phyloP scores from a whole-genome alignment of 805 yeast species.

The Yarrowia divulgata region DNA sequence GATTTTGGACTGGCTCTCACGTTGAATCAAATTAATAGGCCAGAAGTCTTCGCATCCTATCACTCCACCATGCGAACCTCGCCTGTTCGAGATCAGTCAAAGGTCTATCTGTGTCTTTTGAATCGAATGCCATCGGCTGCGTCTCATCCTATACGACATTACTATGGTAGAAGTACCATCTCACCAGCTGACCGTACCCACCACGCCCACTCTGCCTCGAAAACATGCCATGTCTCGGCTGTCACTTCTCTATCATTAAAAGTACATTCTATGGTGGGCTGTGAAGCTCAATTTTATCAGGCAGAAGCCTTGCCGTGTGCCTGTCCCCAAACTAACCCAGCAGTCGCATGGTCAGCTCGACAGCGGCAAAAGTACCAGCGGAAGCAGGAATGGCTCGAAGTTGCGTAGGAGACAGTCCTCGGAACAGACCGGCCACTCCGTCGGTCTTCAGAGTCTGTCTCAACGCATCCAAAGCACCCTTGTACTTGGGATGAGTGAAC shows the following conservation, averaged over 20 bases:
- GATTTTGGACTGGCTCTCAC: too few species aligned
- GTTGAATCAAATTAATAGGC: too few species aligned
- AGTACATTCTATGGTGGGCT: constrained; percentile 9
- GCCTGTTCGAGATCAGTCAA: too few species aligned
- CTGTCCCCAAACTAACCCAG: constrained; percentile 44
- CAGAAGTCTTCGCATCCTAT: too few species aligned
- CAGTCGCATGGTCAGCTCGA: constrained; percentile 67
- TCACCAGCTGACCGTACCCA: too few species aligned
- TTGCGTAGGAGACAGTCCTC: constrained; percentile 64
- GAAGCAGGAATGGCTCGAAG: constrained; percentile 71
- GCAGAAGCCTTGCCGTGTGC: too few species aligned
- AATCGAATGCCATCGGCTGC: too few species aligned
- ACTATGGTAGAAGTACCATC: too few species aligned
- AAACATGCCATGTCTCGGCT: background rate
- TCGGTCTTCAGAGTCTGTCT: constrained; percentile 53
- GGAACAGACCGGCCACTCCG: constrained; percentile 61
- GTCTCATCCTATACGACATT: too few species aligned
- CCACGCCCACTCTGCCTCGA: background rate
- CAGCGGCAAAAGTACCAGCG: constrained; percentile 81
- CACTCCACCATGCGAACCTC: too few species aligned
- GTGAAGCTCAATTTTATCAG: background rate
- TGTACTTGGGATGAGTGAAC: constrained; percentile 51
- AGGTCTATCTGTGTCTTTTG: too few species aligned
- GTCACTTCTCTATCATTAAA: constrained; percentile 24
- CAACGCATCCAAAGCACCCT: constrained; percentile 56